A percentile compares a stretch with the other conserved stretches of the same genome.
phyloP scores from a whole-genome alignment of 306 rosid species.

The Morella rubra region DNA sequence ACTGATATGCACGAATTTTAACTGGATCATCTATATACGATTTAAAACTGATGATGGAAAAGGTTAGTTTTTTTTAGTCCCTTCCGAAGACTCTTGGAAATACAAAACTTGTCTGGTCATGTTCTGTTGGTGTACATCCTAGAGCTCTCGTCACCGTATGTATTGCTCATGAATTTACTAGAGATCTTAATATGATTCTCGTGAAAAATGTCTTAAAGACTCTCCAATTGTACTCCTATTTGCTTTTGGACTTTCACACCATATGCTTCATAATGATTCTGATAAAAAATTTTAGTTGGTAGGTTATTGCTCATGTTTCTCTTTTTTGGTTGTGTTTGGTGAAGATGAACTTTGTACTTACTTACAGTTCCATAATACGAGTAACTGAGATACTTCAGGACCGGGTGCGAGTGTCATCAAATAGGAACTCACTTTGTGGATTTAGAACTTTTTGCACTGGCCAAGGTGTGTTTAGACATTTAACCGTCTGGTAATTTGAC shows the following conservation, averaged over 20 bases:
- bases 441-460: slow-evolving; percentile 59
- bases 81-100: neutral
- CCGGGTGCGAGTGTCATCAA: slow-evolving; percentile 44
- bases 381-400: slow-evolving; percentile 41
- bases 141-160: neutral
- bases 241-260: neutral
- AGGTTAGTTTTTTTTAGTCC: neutral
- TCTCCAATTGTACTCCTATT: neutral
- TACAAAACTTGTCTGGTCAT: neutral
- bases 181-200: neutral
- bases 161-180: neutral
- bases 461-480: slow-evolving; percentile 53
- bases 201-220: neutral
- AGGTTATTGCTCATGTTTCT: neutral
- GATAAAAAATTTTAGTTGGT: neutral
- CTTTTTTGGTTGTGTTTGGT: slow-evolving; percentile 15
- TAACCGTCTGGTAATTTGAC: neutral
- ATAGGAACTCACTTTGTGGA: slow-evolving; percentile 46
- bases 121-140: neutral
- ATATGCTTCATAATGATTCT: neutral
- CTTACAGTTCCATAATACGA: slow-evolving; percentile 42
- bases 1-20: neutral
- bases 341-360: slow-evolving; percentile 27
- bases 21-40: neutral
- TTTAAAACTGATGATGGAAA: neutral